Conservation (phyloP, 306 rosid genomes). For the Quercus dentata region DNA sequence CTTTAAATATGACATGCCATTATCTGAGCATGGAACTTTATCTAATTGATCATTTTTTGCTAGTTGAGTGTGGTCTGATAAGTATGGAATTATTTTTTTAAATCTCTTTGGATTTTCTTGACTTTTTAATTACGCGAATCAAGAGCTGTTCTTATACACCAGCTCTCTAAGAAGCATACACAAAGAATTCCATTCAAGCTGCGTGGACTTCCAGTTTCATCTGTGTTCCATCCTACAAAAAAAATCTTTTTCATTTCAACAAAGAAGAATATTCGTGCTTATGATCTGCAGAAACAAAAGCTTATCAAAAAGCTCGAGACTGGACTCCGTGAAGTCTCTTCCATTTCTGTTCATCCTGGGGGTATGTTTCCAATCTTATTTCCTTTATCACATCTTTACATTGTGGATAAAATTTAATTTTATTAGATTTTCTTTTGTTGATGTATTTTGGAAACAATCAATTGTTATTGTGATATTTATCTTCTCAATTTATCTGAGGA, state of each 20-base stretch:
- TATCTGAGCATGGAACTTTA: background rate
- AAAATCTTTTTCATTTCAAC: constrained; percentile 79
- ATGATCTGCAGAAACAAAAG: constrained; percentile 65
- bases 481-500: background rate
- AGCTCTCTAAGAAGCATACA: constrained; percentile 69
- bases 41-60: background rate
- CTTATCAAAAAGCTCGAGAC: constrained; percentile 72
- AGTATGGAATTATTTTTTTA: background rate
- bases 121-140: constrained; percentile 80
- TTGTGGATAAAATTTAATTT: background rate
- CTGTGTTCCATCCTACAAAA: constrained; percentile 80
- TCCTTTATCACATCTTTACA: background rate
- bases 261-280: constrained; percentile 68
- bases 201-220: constrained; percentile 80
- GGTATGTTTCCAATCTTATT: constrained; percentile 37
- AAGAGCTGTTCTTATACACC: constrained; percentile 75
- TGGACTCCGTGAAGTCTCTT: constrained; percentile 84
- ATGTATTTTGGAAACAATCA: background rate
- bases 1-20: background rate
- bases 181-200: constrained; percentile 78
- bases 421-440: background rate
- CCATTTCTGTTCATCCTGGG: constrained; percentile 90
- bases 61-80: background rate
- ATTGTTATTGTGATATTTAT: background rate
- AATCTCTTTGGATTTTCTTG: constrained; percentile 45